These are phyloP conservation scores for Epichloe glyceriae DNA, from an alignment of 2,329 filamentous ascomycete species.

Conservation along the genomic window DNA sequence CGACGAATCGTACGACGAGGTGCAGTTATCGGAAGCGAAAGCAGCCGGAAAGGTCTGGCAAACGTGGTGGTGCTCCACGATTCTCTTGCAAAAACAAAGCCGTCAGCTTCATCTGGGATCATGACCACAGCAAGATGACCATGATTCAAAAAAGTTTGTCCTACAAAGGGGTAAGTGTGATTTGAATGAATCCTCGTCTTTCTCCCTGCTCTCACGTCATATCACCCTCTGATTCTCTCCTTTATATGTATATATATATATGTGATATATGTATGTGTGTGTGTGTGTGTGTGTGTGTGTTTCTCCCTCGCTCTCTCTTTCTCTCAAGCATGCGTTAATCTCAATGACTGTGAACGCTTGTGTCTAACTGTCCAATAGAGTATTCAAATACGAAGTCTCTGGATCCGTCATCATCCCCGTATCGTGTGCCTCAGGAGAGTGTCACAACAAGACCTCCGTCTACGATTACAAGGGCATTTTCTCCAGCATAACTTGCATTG, in stretches of 20 bases:
- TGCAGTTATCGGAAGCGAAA: constrained; percentile 33
- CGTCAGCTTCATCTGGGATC: constrained; percentile 31
- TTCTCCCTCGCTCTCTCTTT: too few relatives aligned
- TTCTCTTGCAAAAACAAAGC: constrained; percentile 29
- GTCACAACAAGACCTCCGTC: background rate
- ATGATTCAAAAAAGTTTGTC: constrained; percentile 33
- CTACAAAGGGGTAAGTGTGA: constrained; percentile 22
- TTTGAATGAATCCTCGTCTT: too few relatives aligned
- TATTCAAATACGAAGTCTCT: constrained; percentile 16
- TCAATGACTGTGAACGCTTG: background rate
- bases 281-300: too few relatives aligned
- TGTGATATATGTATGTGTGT: too few relatives aligned
- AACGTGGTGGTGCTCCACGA: constrained; percentile 18
- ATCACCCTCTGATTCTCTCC: background rate
- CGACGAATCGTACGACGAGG: constrained; percentile 25
- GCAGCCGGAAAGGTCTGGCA: constrained; percentile 16
- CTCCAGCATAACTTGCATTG: constrained; percentile 1
- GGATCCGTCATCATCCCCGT: constrained; percentile 14
- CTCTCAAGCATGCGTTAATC: too few relatives aligned
- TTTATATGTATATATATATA: too few relatives aligned
- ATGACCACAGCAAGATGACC: constrained; percentile 19
- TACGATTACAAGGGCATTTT: constrained; percentile 1
- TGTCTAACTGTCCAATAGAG: background rate
- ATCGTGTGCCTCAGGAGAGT: constrained; percentile 2
- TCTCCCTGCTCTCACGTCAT: too few relatives aligned